Conservation (phyloP, 139 green algal genomes). For the Medakamo hakoo region DNA sequence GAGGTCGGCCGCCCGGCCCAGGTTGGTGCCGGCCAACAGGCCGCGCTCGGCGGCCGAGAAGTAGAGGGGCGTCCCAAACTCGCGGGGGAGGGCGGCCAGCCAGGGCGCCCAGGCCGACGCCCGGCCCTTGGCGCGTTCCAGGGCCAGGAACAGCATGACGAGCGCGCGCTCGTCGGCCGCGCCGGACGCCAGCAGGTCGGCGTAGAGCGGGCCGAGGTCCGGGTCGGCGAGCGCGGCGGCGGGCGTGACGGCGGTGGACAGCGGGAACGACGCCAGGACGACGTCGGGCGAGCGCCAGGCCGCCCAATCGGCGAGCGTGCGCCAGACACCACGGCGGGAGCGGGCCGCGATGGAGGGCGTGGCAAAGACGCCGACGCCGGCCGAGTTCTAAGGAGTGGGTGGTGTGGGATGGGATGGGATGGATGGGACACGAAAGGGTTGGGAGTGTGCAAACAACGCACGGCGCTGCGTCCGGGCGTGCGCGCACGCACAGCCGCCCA, state of each 20-base stretch:
- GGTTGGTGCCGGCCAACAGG: slow-evolving; percentile 49
- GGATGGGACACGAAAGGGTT: slow-evolving; percentile 3
- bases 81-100: slow-evolving; percentile 19
- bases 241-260: slow-evolving; percentile 12
- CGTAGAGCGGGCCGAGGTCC: not conserved
- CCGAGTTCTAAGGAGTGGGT: not conserved
- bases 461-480: not conserved
- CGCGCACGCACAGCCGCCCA: too few relatives aligned
- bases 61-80: slow-evolving; percentile 29
- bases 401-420: not conserved
- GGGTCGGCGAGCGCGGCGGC: slow-evolving; percentile 1
- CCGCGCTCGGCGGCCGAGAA: slow-evolving; percentile 28
- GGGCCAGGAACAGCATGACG: slow-evolving; percentile 40
- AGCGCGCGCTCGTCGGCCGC: slow-evolving; percentile 34
- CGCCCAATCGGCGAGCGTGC: not conserved
- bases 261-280: slow-evolving; percentile 20
- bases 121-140: slow-evolving; percentile 30
- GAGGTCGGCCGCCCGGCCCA: slow-evolving; percentile 31
- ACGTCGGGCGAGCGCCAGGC: not conserved
- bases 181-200: slow-evolving; percentile 19
- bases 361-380: slow-evolving; percentile 16
- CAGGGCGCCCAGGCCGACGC: slow-evolving; percentile 10
- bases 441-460: not conserved
- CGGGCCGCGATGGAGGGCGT: not conserved
- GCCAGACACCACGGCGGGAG: slow-evolving; percentile 1